phyloP scores from a whole-genome alignment of 352 stramenopile species.

The Heterotrichella gracilis region DNA sequence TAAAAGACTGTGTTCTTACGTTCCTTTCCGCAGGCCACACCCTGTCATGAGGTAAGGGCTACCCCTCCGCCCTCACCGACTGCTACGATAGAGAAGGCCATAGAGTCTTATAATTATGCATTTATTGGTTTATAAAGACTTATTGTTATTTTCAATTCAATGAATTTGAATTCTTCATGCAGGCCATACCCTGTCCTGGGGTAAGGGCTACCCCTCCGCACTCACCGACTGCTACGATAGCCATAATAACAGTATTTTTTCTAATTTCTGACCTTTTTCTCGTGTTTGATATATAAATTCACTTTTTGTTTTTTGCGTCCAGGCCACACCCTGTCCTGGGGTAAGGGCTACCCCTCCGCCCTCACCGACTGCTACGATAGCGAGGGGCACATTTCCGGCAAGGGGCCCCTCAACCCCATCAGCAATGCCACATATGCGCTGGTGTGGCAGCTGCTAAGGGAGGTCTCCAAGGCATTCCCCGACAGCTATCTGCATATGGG shows the following conservation, averaged over 20 bases:
- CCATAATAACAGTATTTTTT: conserved; percentile 15
- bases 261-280: too few relatives aligned
- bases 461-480: conserved; percentile 22
- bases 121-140: too few relatives aligned
- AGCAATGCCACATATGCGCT: conserved; percentile 21
- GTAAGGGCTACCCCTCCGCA: conserved; percentile 20
- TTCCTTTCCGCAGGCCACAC: not conserved
- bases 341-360: not conserved
- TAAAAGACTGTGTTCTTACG: not conserved
- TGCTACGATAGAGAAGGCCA: not conserved
- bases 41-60: not conserved
- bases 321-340: not conserved
- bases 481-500: conserved; percentile 31
- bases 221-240: not conserved
- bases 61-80: not conserved
- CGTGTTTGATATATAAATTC: not conserved
- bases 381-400: not conserved
- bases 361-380: not conserved
- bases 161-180: too few relatives aligned
- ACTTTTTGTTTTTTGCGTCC: not conserved
- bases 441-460: conserved; percentile 20
- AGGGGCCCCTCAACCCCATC: conserved; percentile 6
- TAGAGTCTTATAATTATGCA: too few relatives aligned
- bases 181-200: conserved; percentile 27
- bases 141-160: too few relatives aligned